Conservation (phyloP, 2,329 filamentous ascomycete species). For the Phyllosticta citribraziliensis region DNA sequence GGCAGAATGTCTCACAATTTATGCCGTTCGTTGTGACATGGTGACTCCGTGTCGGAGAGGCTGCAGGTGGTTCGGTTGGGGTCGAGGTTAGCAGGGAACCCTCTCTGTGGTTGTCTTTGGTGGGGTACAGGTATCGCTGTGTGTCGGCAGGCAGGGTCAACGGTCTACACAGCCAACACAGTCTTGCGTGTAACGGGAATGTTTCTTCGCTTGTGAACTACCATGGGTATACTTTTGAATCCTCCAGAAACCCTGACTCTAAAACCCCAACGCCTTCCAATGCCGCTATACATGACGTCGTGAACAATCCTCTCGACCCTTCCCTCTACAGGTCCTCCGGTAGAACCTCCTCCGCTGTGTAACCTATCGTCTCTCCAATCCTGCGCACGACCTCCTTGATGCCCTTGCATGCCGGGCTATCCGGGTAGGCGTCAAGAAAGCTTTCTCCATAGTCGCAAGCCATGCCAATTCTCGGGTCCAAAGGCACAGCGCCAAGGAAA, state of each 20-base stretch:
- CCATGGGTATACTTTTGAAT: not conserved
- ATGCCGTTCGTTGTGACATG: no score
- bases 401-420: constrained; percentile 80
- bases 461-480: constrained; percentile 92
- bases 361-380: constrained; percentile 43
- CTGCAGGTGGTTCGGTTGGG: no score
- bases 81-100: no score
- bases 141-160: no score
- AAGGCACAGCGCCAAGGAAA: constrained; percentile 79
- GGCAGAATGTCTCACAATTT: no score
- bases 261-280: not conserved
- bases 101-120: no score
- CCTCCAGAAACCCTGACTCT: not conserved
- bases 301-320: not conserved
- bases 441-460: constrained; percentile 96
- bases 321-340: constrained; percentile 11
- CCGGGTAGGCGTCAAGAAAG: constrained; percentile 87
- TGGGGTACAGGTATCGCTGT: no score
- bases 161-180: not conserved
- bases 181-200: not conserved
- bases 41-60: no score
- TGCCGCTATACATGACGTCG: not conserved
- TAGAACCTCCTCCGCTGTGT: constrained; percentile 21
- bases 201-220: not conserved
- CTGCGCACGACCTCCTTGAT: constrained; percentile 70